Percentiles rank a stretch among this genome's conserved stretches.
phyloP scores from a whole-genome alignment of 139 green algal species.

The Chlorella sp. region DNA sequence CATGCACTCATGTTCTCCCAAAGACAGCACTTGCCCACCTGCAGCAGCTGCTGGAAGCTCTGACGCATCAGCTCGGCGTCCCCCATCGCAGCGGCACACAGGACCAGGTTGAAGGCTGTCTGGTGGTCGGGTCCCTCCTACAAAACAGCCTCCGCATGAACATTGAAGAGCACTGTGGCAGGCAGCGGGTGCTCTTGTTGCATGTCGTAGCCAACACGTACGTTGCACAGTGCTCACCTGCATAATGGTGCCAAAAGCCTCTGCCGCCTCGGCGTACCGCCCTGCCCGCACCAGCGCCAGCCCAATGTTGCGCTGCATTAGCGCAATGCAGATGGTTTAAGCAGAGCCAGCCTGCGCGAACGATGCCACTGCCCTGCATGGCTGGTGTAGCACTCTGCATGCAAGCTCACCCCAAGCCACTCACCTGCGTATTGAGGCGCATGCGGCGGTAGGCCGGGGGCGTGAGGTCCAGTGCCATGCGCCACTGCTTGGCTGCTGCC shows the following conservation, averaged over 20 bases:
- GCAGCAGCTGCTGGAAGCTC: slow-evolving; percentile 73
- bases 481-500: slow-evolving; percentile 81
- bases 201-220: too few species aligned
- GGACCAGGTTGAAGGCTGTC: slow-evolving; percentile 86
- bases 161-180: too few species aligned
- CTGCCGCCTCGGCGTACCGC: slow-evolving; percentile 82
- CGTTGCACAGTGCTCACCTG: background rate
- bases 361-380: too few species aligned
- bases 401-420: too few species aligned
- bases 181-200: too few species aligned
- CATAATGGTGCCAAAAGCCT: slow-evolving; percentile 54
- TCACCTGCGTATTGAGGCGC: slow-evolving; percentile 66
- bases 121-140: slow-evolving; percentile 73
- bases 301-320: slow-evolving; percentile 82
- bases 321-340: too few species aligned
- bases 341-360: too few species aligned
- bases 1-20: too few species aligned
- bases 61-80: slow-evolving; percentile 83
- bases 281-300: slow-evolving; percentile 82
- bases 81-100: slow-evolving; percentile 82
- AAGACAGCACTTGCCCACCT: slow-evolving; percentile 39
- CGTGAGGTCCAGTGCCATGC: slow-evolving; percentile 90
- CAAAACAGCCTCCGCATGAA: too few species aligned
- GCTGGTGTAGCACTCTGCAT: too few species aligned
- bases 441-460: slow-evolving; percentile 57